Base-by-base conservation (phyloP, 2,329 filamentous ascomycete species). In the Trichophyton mentagrophytes region DNA sequence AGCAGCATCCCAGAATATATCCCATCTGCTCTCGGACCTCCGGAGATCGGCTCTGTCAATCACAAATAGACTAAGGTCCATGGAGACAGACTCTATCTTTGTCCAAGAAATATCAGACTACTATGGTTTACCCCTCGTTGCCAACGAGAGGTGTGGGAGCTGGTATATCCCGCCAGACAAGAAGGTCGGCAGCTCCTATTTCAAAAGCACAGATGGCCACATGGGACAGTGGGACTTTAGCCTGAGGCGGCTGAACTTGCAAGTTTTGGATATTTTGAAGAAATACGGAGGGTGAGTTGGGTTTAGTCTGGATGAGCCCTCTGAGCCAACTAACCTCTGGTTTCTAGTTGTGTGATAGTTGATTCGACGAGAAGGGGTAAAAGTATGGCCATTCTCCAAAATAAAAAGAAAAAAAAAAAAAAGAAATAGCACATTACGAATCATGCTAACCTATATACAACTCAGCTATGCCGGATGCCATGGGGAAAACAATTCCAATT, bases 171-270 rank as follows among this genome's bases (percentile, higher is more conserved):
- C 76, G 2, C 86, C 86, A 0, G 72, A 72, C 6, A 69, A 69
- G 27, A 93, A 92, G 73, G 75, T 71, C 1, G 88, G 83, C 36
- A 90, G 88, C 65, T 89, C 87, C 36, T 99, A 97, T 74, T 99
- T 97, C 76, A 99, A 99, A 79, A 95, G 89, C 74, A 99, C 93
- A 1, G 93, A 99, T 75, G 93, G 93, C 0, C 93, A 99, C 72
- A 85, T 85, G 59, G 86, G 89, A 7, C 85, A 95, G 69, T 99
- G 93, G 93, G 83, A 85, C 63, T 96, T 97, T 70, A 96, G 89
- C 73, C 82, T 86, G 22, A 78, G 93, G 64, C 80, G 93, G 65
- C 74, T 97, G 68, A 99, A 99, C 70, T 70, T 96, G 67, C 88
- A 95, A 65, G 71, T 97, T 15, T 72, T 96, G 57, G 80, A 85